Evolutionary conservation across 2,329 filamentous ascomycete genomes (phyloP), one percentile per base, ranked within the genome.

Genomic region (Fusarium sororula): DNA sequence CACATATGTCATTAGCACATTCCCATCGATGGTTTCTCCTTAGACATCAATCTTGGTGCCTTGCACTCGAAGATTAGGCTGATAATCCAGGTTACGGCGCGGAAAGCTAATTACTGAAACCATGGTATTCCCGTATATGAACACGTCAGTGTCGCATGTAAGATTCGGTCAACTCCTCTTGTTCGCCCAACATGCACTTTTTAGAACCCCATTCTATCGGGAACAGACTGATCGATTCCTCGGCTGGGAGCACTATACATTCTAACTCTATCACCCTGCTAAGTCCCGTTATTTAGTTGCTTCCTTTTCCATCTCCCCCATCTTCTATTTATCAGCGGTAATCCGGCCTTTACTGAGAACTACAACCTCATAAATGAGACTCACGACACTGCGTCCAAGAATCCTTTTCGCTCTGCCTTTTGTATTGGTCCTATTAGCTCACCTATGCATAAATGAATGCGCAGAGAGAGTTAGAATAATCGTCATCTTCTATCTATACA

Each of bases 21-120:
- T 30, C 1, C 7, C 12, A 13, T 7, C 17, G 7, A 24, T 3
- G 5, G 6, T 4, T 2, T 20, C 5, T n/a, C 45, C 26, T n/a
- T n/a, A 17, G 45, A 48, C 20, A 30, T 17, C 20, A 48, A n/a
- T 22, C 0, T 48, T 30, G 3, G 17, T 30, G 45, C 45, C 28
- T 4, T 48, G 32, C 32, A 17, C 32, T 17, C 7, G 7, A 35
- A 35, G 3, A 35, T 17, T 35, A 17, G 7, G 32, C 32, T 35
- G 7, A 9, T 17, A 35, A 50, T 8, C 7, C 8, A n/a, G n/a
- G 17, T 9, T 30, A 17, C 7, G 6, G 2, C 11, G 20, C 3
- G 10, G 20, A 15, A 30, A n/a, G 10, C 4, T 4, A 3, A 13
- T n/a, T 8, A n/a, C 5, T 13, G 3, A 17, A 17, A 8, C 11